Evolutionary conservation across 2,329 filamentous ascomycete species (phyloP).

Genomic region (Pseudocercospora cruenta): DNA sequence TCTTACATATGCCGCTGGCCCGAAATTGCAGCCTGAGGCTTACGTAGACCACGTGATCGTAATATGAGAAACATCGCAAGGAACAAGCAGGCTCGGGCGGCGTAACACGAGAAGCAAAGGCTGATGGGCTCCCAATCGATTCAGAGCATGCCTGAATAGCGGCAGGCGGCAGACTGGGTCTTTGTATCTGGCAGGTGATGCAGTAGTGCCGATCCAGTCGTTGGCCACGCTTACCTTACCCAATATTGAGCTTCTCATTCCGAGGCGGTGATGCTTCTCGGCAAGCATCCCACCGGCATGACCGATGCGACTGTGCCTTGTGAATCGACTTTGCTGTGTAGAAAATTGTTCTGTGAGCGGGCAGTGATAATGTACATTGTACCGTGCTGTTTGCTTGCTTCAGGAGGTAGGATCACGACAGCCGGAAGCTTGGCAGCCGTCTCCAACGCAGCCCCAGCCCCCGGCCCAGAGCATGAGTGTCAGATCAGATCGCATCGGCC

Average conservation of each 20-base stretch:
- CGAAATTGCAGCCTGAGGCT: neutral
- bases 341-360: neutral
- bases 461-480: neutral
- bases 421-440: slow-evolving; percentile 1
- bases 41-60: neutral
- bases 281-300: neutral
- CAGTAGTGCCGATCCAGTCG: slow-evolving; percentile 7
- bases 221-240: neutral
- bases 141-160: neutral
- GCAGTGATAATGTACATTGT: too few species aligned
- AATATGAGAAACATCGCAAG: neutral
- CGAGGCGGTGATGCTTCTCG: neutral
- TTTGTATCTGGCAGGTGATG: neutral
- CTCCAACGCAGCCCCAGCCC: neutral
- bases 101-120: neutral
- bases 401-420: neutral
- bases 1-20: too few species aligned
- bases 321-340: neutral
- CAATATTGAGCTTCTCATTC: neutral
- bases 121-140: neutral
- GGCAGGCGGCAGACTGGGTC: neutral
- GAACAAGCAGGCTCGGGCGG: neutral
- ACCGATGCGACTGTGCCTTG: neutral
- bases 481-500: neutral
- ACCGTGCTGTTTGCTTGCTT: neutral